Evolutionary conservation across 345 rosid genomes (phyloP), one percentile per base, ranked within the genome.

Genomic region (Rhizophora mangle): DNA sequence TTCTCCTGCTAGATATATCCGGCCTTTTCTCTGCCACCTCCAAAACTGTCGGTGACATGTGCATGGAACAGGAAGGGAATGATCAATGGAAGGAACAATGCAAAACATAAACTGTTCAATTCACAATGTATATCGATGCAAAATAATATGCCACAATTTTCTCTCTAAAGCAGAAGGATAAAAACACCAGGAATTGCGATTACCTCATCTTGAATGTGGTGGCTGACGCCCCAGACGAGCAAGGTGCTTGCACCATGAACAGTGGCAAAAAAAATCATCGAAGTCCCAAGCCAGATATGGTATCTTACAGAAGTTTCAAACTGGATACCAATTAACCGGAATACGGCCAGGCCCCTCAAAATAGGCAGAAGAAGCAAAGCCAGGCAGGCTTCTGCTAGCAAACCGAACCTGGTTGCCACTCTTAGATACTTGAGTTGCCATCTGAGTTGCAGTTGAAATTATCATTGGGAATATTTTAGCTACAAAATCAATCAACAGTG

Each of bases 341-440:
- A 85, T 34, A 93, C 64, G 2, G 93, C 81, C 64, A 86, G 65
- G 10, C 85, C 85, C 69, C 98, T 87, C 68, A 88, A 77, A 75
- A 88, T 71, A 11, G 98, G 96, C 7, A 89, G 86, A 62, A 93
- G 86, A 57, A 90, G 91, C 63, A 93, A 70, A 78, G 87, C 83
- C 67, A 90, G 74, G 82, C 91, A 90, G 62, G 86, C 93, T 76
- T 93, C 96, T 19, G 96, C 90, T 73, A 93, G 86, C 76, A 93
- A 74, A 24, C 96, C 98, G 3, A 90, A 90, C 58, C 96, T 84
- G 66, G 91, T 90, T 57, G 96, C 96, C 68, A 93, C 87, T 79
- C 82, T 86, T 46, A 76, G 73, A 76, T 83, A 93, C 86, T 87
- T 88, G 71, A 90, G 88, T 73, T 93, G 96, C 95, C 98, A 93